Evolutionary conservation across 2,329 filamentous ascomycete genomes (phyloP), one percentile per base, ranked within the genome.

Genomic region (Calonectria pauciramosa): DNA sequence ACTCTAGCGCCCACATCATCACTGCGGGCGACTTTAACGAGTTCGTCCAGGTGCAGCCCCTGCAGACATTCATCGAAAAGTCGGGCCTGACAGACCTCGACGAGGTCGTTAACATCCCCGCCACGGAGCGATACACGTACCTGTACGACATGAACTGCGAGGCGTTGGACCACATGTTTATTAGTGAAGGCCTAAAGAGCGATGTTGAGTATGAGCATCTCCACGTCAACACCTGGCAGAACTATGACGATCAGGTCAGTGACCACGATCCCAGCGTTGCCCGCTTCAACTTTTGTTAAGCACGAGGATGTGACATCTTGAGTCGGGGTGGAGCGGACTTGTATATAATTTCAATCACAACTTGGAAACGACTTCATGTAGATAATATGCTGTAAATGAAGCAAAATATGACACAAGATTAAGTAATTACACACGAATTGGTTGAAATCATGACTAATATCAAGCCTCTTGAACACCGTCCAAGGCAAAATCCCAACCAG

Each of bases 11-110:
- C 0, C 86, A 86, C 30, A 82, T 95, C 77, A 88, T 95, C 73
- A 85, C 88, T 3, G 89, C 91, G 0, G 93, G 93, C 32, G 93
- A 95, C 84, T 95, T 93, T 82, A 95, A 95, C 86, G 93, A 95
- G 82, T 95, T 94, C 81, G 82, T 89, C 7, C 92, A 92, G 75
- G 92, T 92, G 13, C 80, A 88, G 82, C 93, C 93, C 1, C 83
- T 94, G 64, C 82, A 87, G 74, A 85, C 85, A 1, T 94, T 94
- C 76, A 80, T 86, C 1, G 75, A 83, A 4, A 85, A 88, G 26
- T 93, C 91, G 0, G 88, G 89, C 2, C 85, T 95, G 59, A 77
- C 87, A 41, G 92, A 94, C 76, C 84, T 94, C 2, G 93, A 95
- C 78, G 91, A 89, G 7, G 91, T 90, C 0, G 89, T 86, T 6